Base-by-base conservation (phyloP, 2,329 filamentous ascomycete species). In the Cryoendolithus antarcticus region DNA sequence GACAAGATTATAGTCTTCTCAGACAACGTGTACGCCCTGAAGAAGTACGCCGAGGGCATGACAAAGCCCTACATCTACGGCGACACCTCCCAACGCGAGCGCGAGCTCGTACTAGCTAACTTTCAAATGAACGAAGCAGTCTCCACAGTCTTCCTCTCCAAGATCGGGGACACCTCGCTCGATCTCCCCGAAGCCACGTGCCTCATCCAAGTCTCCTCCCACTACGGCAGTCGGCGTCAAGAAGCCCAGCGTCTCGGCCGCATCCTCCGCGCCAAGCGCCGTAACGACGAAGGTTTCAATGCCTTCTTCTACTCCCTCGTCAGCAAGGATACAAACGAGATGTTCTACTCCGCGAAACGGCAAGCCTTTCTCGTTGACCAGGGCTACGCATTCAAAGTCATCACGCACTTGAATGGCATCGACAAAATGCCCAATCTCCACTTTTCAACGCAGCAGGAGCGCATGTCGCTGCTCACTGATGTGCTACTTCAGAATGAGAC, bases 1-100 rank as follows among this genome's bases (percentile, higher is more conserved):
- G 91, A 96, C 66, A 96, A 96, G 63, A 86, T 96, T 50, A 96
- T 96, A 47, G 89, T 98, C 32, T 96, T 96, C 60, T 94, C 86
- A 0, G 91, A 98, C 60, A 95, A 96, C 50, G 86, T 98, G 31
- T 96, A 91, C 55, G 89, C 91, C 0, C 68, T 98, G 24, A 76
- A 89, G 50, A 75, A 79, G 31, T 94, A 96, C 55, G 88, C 91
- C 3, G 69, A 77, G 19, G 89, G 86, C 49, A 68, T 96, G 30
- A 74, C 75, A 35, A 95, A 94, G 58, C 82, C 84, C 0, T 95
- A 80, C 59, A 94, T 98, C 49, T 94, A 85, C 53, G 91, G 91
- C 37, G 83, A 80, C 41, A 98, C 91, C 0, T 75, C 77, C 13
- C 86, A 95, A 54, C 71, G 74, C 10, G 91, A 96, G 63, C 85